These are phyloP conservation scores for Ceratobasidium sp. DNA, from an alignment of 1,284 basidiomycete genomes.

Conservation along the genomic window DNA sequence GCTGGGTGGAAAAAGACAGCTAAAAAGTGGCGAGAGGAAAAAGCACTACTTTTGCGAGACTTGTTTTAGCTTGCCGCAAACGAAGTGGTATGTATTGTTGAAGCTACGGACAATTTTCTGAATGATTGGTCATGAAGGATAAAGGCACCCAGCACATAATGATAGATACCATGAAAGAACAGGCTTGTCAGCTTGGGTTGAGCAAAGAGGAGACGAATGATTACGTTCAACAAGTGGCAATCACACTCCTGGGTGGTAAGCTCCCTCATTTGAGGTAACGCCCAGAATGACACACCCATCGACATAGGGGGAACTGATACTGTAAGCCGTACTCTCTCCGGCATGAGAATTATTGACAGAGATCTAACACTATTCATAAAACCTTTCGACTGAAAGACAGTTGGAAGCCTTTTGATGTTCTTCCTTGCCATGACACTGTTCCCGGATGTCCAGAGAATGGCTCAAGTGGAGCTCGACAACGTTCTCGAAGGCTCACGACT, in stretches of 20 bases:
- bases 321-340: neutral
- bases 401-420: too few species aligned
- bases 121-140: too few species aligned
- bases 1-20: slow-evolving; percentile 23
- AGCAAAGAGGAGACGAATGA: neutral
- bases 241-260: neutral
- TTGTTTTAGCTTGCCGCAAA: too few species aligned
- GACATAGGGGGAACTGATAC: neutral
- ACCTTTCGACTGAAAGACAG: too few species aligned
- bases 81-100: neutral
- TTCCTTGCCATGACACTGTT: neutral
- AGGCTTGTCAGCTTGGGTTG: neutral
- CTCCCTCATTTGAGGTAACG: neutral
- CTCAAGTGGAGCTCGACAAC: slow-evolving; percentile 2
- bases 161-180: neutral
- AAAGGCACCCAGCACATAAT: too few species aligned
- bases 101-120: neutral
- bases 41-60: too few species aligned
- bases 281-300: neutral
- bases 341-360: too few species aligned
- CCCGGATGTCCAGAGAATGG: neutral
- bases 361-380: too few species aligned
- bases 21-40: slow-evolving; percentile 9
- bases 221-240: slow-evolving; percentile 1
- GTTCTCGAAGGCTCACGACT: neutral